Conservation (phyloP, 1,139 yeast genomes). For the Diutina siamensis region DNA sequence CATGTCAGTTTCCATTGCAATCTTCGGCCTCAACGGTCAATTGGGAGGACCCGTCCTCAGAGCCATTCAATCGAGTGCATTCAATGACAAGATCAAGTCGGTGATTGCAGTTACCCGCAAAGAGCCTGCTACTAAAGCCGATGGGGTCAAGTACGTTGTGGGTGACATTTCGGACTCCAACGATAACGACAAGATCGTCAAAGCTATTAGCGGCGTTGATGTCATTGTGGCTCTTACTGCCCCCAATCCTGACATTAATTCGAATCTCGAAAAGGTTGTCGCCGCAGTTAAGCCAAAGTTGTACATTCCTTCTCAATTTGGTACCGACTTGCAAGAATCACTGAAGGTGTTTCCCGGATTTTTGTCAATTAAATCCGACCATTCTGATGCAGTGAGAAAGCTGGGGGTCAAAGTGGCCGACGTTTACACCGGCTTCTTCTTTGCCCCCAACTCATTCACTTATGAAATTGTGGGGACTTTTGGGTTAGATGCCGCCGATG, state of each 20-base stretch:
- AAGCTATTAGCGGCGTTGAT: slow-evolving; percentile 40
- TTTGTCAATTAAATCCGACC: slow-evolving; percentile 25
- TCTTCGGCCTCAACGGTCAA: slow-evolving; percentile 42
- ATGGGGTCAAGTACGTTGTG: slow-evolving; percentile 28
- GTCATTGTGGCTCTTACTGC: slow-evolving; percentile 36
- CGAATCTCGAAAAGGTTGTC: slow-evolving; percentile 23
- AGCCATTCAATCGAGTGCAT: slow-evolving; percentile 32
- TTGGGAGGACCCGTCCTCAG: slow-evolving; percentile 37
- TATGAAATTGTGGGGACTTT: slow-evolving; percentile 22
- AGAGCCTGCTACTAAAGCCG: slow-evolving; percentile 19
- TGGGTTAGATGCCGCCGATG: slow-evolving; percentile 26
- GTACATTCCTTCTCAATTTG: slow-evolving; percentile 55
- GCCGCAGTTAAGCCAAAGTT: slow-evolving; percentile 34
- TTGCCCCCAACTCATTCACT: slow-evolving; percentile 26
- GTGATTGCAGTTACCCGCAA: slow-evolving; percentile 40
- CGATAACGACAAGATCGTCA: slow-evolving; percentile 19
- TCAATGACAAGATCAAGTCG: slow-evolving; percentile 36
- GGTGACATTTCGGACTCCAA: slow-evolving; percentile 19
- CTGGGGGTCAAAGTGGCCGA: slow-evolving; percentile 43
- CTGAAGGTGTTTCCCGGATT: slow-evolving; percentile 21
- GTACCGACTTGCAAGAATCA: slow-evolving; percentile 24
- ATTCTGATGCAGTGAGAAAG: slow-evolving; percentile 27
- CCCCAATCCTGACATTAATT: slow-evolving; percentile 16
- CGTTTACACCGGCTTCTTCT: slow-evolving; percentile 33
- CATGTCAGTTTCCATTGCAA: slow-evolving; percentile 22